Evolutionary conservation across 495 filamentous ascomycete genomes (phyloP).

Genomic region (Lentithecium fluviatile): DNA sequence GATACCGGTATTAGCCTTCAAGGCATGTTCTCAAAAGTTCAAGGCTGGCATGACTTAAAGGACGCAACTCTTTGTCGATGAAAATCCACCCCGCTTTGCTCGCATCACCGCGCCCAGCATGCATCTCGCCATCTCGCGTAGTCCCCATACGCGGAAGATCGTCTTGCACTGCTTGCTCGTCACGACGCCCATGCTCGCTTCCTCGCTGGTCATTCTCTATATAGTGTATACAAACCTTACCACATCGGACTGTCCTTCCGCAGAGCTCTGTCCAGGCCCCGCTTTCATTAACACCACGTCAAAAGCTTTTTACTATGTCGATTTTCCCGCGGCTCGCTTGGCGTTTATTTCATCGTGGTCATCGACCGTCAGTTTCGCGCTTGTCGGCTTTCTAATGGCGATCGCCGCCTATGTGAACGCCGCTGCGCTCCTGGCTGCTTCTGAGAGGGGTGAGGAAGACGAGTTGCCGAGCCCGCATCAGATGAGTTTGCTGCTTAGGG

Average conservation of each 20-base stretch:
- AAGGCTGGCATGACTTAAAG: too few species aligned
- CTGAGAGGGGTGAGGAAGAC: neutral
- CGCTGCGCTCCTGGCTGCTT: neutral
- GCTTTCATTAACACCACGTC: neutral
- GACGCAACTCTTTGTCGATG: too few species aligned
- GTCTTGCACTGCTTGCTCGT: neutral
- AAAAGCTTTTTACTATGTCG: conserved; percentile 8
- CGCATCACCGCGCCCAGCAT: too few species aligned
- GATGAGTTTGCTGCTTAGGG: conserved; percentile 6
- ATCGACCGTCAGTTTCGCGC: conserved; percentile 11
- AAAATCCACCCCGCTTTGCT: too few species aligned
- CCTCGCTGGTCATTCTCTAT: neutral
- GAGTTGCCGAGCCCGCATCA: conserved; percentile 15
- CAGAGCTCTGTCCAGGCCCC: conserved; percentile 5
- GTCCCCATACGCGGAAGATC: neutral
- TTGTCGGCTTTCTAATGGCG: conserved; percentile 16
- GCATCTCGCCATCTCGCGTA: conserved; percentile 33
- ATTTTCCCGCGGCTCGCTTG: conserved; percentile 13
- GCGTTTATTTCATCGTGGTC: conserved; percentile 19
- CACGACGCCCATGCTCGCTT: neutral
- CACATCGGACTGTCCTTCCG: conserved; percentile 1
- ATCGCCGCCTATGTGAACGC: conserved; percentile 4
- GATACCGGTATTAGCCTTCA: too few species aligned
- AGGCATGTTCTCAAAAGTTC: too few species aligned
- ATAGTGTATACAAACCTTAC: neutral